Evolutionary conservation across 139 green algal genomes (phyloP).

Genomic region (Raphidocelis subcapitata): DNA sequence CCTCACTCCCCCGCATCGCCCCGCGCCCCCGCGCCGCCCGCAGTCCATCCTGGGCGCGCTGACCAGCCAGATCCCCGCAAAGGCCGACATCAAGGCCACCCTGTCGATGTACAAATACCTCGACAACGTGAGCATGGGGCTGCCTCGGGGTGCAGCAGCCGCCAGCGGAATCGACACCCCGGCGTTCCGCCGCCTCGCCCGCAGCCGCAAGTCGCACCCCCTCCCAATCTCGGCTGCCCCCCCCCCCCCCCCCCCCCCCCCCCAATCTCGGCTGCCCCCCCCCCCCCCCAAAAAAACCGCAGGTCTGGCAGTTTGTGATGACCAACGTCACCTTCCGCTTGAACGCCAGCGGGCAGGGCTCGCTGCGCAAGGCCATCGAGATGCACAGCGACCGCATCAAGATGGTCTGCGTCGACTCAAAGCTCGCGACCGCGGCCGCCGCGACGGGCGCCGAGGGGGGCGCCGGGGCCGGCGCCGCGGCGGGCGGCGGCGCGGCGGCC

Average conservation of each 20-base stretch:
- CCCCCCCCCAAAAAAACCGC: background rate
- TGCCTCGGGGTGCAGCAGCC: background rate
- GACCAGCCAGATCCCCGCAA: conserved; percentile 41
- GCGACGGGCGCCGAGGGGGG: too few species aligned
- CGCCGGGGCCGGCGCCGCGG: too few species aligned
- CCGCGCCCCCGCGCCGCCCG: too few species aligned
- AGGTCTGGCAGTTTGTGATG: conserved; percentile 61
- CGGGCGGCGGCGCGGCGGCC: too few species aligned
- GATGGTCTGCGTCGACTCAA: conserved; percentile 45
- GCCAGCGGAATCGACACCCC: background rate
- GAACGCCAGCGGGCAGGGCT: conserved; percentile 28
- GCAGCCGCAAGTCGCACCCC: too few species aligned
- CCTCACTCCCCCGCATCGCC: too few species aligned
- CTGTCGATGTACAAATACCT: conserved; percentile 59
- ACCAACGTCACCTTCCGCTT: conserved; percentile 46
- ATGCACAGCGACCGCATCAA: conserved; percentile 40
- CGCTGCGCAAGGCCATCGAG: conserved; percentile 23
- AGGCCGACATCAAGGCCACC: conserved; percentile 50
- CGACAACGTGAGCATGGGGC: conserved; percentile 53
- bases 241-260: background rate
- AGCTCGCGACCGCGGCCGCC: conserved; percentile 29
- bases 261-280: background rate
- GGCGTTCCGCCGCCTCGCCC: background rate
- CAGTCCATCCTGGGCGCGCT: conserved; percentile 49
- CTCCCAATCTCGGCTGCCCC: too few species aligned